Percentiles rank a stretch among this genome's conserved stretches.
Conservation (phyloP, 2,329 filamentous ascomycete genomes). For the Cladosporium phlei region DNA sequence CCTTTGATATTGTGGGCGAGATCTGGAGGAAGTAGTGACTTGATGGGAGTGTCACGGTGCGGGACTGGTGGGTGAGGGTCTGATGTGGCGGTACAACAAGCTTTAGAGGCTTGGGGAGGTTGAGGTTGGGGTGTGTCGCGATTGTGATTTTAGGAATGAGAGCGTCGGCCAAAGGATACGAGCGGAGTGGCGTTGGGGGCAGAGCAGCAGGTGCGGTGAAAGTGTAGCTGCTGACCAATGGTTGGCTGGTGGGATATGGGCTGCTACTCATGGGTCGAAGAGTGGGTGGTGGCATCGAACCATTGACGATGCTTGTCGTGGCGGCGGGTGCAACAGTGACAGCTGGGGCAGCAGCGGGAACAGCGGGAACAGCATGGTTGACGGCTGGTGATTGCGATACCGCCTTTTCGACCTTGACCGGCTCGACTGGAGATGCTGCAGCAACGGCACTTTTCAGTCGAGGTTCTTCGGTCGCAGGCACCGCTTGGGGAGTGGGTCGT, state of each 20-base stretch:
- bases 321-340: constrained; percentile 1
- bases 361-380: constrained; percentile 27
- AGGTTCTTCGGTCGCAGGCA: constrained; percentile 27
- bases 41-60: constrained; percentile 65
- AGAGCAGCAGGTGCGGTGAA: constrained; percentile 36
- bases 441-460: constrained; percentile 31
- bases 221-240: constrained; percentile 26
- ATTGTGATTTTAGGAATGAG: constrained; percentile 64
- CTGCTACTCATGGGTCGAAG: constrained; percentile 26
- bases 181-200: constrained; percentile 23
- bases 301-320: constrained; percentile 19
- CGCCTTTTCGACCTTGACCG: constrained; percentile 39
- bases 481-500: constrained; percentile 29
- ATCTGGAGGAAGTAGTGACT: constrained; percentile 69
- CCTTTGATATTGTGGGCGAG: constrained; percentile 56
- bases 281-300: constrained; percentile 30
- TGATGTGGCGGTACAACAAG: constrained; percentile 62
- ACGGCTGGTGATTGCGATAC: constrained; percentile 41
- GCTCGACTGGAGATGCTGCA: constrained; percentile 25
- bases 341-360: constrained; percentile 20
- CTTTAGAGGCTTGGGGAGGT: constrained; percentile 54
- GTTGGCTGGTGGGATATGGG: constrained; percentile 21
- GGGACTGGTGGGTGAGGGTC: constrained; percentile 63
- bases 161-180: constrained; percentile 49
- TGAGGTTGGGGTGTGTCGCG: constrained; percentile 63